Conservation (phyloP, 768 basidiomycete species). For the Mrakia gelida region DNA sequence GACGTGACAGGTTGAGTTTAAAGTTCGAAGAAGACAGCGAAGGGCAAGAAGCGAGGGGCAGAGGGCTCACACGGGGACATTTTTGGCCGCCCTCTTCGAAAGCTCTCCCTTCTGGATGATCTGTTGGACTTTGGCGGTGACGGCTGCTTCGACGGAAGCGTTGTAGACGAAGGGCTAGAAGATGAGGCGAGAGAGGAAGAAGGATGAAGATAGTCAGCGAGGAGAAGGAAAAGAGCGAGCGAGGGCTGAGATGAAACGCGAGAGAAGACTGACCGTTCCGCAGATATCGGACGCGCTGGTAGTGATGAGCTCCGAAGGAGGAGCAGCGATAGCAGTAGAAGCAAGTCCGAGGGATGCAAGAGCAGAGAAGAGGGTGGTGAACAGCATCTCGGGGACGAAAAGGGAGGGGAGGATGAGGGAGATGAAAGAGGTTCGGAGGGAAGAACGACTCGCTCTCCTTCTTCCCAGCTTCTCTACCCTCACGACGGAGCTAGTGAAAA, state of each 20-base stretch:
- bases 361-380: not conserved
- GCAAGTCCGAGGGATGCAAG: not conserved
- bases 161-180: conserved; percentile 10
- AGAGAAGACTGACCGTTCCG: not conserved
- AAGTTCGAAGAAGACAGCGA: not conserved
- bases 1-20: not conserved
- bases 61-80: not conserved
- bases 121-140: not conserved
- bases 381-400: not conserved
- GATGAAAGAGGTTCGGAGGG: conserved; percentile 1
- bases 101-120: not conserved
- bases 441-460: not conserved
- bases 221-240: not conserved
- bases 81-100: not conserved
- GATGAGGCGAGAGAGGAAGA: not conserved
- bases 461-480: no score
- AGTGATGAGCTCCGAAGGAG: not conserved
- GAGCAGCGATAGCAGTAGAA: not conserved
- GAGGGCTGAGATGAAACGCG: not conserved
- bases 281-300: not conserved
- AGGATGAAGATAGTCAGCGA: not conserved
- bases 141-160: conserved; percentile 13
- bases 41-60: not conserved
- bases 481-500: no score
- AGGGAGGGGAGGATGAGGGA: not conserved